phyloP scores from a whole-genome alignment of 495 filamentous ascomycete species.

The Hapsidospora chrysogenum region DNA sequence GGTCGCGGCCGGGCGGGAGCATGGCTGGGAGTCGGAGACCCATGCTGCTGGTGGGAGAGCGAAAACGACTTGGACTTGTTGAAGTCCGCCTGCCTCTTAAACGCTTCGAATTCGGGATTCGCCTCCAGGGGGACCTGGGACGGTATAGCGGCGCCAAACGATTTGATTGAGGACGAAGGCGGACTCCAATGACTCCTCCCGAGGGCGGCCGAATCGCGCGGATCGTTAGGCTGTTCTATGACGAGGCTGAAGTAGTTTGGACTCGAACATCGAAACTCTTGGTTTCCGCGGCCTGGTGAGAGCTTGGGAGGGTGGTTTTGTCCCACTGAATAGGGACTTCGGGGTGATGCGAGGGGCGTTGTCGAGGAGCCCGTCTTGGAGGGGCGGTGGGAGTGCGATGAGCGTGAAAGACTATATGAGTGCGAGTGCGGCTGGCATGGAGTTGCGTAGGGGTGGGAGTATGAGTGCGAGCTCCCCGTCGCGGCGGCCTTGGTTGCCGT shows the following conservation, averaged over 20 bases:
- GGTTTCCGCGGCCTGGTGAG: conserved; percentile 14
- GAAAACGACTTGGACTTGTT: conserved; percentile 31
- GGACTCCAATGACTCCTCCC: conserved; percentile 58
- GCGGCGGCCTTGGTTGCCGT: neutral
- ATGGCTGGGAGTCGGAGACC: conserved; percentile 9
- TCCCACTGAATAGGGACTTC: conserved; percentile 24
- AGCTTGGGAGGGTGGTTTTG: conserved; percentile 22
- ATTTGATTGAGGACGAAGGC: conserved; percentile 47
- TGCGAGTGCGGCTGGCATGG: neutral
- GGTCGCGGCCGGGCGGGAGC: conserved; percentile 17
- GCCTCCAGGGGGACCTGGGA: conserved; percentile 51
- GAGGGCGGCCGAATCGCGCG: conserved; percentile 40
- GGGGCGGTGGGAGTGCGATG: conserved; percentile 20
- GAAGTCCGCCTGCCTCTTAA: conserved; percentile 50
- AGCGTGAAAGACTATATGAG: too few relatives aligned
- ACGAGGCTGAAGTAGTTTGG: conserved; percentile 73
- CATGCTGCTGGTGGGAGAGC: conserved; percentile 24
- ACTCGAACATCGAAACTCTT: conserved; percentile 34
- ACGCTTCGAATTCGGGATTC: conserved; percentile 62
- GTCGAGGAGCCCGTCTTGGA: conserved; percentile 17
- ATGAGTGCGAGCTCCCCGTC: neutral
- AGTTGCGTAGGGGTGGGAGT: neutral
- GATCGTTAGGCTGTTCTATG: conserved; percentile 40
- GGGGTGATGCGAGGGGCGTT: conserved; percentile 22
- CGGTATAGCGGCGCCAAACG: conserved; percentile 50